phyloP scores from a whole-genome alignment of 225 moss, liverwort and hornwort species.

The Ulota crispa region DNA sequence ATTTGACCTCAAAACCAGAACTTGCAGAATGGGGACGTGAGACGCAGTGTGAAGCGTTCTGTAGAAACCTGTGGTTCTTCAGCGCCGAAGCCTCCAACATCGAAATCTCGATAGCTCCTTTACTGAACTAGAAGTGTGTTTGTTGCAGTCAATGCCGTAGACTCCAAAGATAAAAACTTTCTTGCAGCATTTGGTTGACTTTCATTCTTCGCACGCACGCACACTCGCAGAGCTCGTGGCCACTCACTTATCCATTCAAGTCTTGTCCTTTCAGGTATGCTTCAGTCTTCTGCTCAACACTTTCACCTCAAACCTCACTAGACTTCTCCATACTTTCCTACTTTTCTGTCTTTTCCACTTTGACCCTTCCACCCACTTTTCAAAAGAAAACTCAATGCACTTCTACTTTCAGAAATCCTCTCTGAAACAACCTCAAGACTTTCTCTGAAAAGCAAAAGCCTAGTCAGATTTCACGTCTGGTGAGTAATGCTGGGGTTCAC shows the following conservation, averaged over 20 bases:
- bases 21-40: no score
- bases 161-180: not conserved
- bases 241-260: conserved; percentile 14
- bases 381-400: not conserved
- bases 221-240: conserved; percentile 20
- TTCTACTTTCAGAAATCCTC: not conserved
- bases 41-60: no score
- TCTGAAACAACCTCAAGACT: not conserved
- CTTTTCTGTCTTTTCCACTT: conserved; percentile 16
- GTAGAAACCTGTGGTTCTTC: no score
- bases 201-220: not conserved
- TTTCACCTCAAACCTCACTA: not conserved
- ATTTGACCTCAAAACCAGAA: no score
- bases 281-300: not conserved
- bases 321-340: not conserved
- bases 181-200: conserved; percentile 21
- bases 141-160: not conserved
- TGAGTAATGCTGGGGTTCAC: not conserved
- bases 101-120: not conserved
- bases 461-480: not conserved
- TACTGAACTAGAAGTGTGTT: not conserved
- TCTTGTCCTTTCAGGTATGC: conserved; percentile 7
- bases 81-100: no score
- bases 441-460: not conserved
- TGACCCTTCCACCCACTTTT: not conserved